Evolutionary conservation across 139 green algal species (phyloP).

Genomic region (Chlamydomonas urium): DNA sequence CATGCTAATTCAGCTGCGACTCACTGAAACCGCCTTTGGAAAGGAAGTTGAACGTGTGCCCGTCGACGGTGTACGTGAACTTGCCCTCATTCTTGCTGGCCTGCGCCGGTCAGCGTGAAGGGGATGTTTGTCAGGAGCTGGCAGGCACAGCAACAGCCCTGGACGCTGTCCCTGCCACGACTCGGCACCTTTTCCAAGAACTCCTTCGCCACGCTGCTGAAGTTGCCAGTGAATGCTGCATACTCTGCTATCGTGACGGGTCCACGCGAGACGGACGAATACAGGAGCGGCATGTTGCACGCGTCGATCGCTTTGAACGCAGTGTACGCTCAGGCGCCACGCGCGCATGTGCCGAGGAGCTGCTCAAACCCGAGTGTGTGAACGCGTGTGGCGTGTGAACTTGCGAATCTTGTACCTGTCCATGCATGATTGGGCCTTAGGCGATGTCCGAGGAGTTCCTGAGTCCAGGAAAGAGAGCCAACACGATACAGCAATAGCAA

Average conservation of each 20-base stretch:
- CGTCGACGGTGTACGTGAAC: slow-evolving; percentile 67
- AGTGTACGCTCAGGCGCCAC: too few species aligned
- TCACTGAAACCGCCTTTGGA: slow-evolving; percentile 70
- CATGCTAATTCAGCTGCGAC: too few species aligned
- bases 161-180: background rate
- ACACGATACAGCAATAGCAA: too few species aligned
- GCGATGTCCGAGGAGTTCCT: too few species aligned
- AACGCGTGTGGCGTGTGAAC: too few species aligned
- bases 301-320: too few species aligned
- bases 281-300: slow-evolving; percentile 31
- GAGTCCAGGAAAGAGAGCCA: too few species aligned
- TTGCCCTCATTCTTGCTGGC: slow-evolving; percentile 63
- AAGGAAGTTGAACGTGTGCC: slow-evolving; percentile 86
- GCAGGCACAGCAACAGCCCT: background rate
- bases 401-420: too few species aligned
- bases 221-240: slow-evolving; percentile 87
- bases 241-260: slow-evolving; percentile 74
- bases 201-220: slow-evolving; percentile 78
- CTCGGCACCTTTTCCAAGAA: slow-evolving; percentile 54
- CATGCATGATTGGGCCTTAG: too few species aligned
- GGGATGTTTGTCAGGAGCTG: background rate
- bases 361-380: too few species aligned
- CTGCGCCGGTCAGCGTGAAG: slow-evolving; percentile 59
- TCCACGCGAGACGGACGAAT: slow-evolving; percentile 26
- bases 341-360: too few species aligned